Evolutionary conservation across 768 basidiomycete genomes (phyloP).

Genomic region (Dentipellis sp.): DNA sequence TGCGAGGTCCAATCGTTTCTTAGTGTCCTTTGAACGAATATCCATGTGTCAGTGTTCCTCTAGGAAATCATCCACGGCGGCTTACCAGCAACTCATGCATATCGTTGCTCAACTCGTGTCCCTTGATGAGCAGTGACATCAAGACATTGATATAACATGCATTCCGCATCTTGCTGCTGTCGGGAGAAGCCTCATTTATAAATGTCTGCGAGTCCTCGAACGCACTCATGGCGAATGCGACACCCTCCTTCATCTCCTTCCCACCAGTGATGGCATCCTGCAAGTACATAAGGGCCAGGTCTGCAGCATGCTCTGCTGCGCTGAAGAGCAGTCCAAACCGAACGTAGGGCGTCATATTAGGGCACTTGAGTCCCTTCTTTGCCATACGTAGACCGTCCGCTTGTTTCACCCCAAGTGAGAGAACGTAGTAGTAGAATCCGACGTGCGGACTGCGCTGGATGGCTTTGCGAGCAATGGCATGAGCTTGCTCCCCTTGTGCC

Average conservation of each 20-base stretch:
- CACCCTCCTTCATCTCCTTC: slow-evolving; percentile 46
- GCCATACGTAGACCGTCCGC: slow-evolving; percentile 48
- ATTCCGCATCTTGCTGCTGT: slow-evolving; percentile 50
- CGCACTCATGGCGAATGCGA: slow-evolving; percentile 51
- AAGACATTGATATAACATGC: slow-evolving; percentile 52
- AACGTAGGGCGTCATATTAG: slow-evolving; percentile 43
- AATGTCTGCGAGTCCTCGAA: slow-evolving; percentile 51
- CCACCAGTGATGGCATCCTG: slow-evolving; percentile 34
- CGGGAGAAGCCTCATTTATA: slow-evolving; percentile 47
- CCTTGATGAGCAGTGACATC: slow-evolving; percentile 41
- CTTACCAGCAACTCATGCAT: slow-evolving; percentile 43
- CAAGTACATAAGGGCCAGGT: slow-evolving; percentile 42
- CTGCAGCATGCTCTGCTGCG: slow-evolving; percentile 51
- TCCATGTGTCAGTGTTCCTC: background rate
- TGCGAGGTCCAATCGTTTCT: slow-evolving; percentile 36
- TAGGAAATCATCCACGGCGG: slow-evolving; percentile 1
- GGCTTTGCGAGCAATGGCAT: slow-evolving; percentile 34
- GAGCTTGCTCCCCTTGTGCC: slow-evolving; percentile 38
- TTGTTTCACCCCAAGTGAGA: slow-evolving; percentile 38
- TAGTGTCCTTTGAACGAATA: slow-evolving; percentile 20
- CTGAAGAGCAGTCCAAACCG: slow-evolving; percentile 48
- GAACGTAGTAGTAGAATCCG: slow-evolving; percentile 57
- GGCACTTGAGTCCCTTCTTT: slow-evolving; percentile 59
- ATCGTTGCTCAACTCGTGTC: slow-evolving; percentile 38
- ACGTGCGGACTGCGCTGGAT: slow-evolving; percentile 47